A percentile compares a stretch with the other conserved stretches of the same genome.
phyloP scores from a whole-genome alignment of 2,329 filamentous ascomycete species.

The Sclerotinia minor region DNA sequence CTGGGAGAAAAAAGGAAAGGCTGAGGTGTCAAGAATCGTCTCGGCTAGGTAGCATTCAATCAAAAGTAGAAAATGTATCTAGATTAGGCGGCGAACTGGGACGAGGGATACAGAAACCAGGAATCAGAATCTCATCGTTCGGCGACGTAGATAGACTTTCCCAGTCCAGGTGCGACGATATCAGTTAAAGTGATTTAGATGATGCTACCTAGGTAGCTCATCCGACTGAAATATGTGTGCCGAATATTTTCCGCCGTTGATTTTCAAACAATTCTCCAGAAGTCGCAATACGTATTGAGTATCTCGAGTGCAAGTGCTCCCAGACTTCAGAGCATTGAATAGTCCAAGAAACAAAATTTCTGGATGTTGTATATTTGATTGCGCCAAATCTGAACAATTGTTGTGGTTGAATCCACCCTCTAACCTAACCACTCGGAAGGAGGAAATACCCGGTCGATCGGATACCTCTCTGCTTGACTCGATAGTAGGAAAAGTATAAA shows the following conservation, averaged over 20 bases:
- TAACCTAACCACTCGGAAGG: not conserved
- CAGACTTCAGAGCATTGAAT: not conserved
- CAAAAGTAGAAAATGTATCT: not conserved
- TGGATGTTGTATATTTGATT: not conserved
- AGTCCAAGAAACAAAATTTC: not conserved
- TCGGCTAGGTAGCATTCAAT: not conserved
- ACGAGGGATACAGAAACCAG: not conserved
- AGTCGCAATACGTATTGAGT: not conserved
- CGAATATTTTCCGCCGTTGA: not conserved
- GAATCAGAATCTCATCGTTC: not conserved
- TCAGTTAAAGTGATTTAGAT: constrained; percentile 1
- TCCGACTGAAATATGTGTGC: not conserved
- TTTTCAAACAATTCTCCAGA: not conserved
- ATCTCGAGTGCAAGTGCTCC: not conserved
- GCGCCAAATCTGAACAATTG: constrained; percentile 6
- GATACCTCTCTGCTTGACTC: constrained; percentile 5
- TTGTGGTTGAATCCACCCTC: constrained; percentile 7
- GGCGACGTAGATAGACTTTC: not conserved
- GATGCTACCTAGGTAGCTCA: constrained; percentile 1
- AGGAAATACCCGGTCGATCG: constrained; percentile 15
- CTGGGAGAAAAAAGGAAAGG: not conserved
- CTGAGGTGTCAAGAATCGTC: not conserved
- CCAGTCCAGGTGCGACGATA: not conserved
- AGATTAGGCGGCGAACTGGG: not conserved
- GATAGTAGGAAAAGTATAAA: constrained; percentile 11